Evolutionary conservation across 352 stramenopile genomes (phyloP).

Genomic region (Halophytophthora batemanensis): DNA sequence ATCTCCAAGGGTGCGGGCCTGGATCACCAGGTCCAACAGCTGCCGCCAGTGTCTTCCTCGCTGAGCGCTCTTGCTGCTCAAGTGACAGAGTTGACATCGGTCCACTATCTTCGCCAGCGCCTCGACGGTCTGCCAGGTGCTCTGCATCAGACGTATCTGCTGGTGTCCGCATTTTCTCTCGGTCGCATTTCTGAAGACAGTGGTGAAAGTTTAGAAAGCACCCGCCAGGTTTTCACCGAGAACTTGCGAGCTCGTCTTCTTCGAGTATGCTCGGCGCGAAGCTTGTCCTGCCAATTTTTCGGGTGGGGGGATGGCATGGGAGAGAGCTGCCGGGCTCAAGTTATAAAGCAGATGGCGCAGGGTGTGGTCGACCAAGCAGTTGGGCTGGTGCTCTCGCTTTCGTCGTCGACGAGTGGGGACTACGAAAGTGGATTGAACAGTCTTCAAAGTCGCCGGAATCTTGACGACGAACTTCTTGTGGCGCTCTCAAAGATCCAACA

Average conservation of each 20-base stretch:
- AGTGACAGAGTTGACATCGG: constrained; percentile 8
- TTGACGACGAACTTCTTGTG: constrained; percentile 16
- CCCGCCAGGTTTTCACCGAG: background rate
- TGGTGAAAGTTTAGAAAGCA: background rate
- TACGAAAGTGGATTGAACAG: background rate
- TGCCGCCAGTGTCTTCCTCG: background rate
- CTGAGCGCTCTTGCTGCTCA: constrained; percentile 1
- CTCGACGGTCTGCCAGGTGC: constrained; percentile 27
- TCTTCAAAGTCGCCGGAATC: background rate
- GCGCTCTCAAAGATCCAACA: constrained; percentile 22
- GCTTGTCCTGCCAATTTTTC: constrained; percentile 11
- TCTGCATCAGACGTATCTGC: constrained; percentile 25
- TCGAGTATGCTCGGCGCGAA: constrained; percentile 6
- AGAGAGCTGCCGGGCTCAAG: background rate
- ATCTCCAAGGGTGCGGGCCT: background rate
- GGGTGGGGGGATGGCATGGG: background rate
- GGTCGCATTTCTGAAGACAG: constrained; percentile 9
- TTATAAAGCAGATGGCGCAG: constrained; percentile 11
- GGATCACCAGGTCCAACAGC: background rate
- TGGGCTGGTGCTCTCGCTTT: constrained; percentile 1
- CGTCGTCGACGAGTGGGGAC: background rate
- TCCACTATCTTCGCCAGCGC: constrained; percentile 20
- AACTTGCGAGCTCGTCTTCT: constrained; percentile 12
- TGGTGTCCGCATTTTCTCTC: constrained; percentile 18
- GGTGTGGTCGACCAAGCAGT: constrained; percentile 11